phyloP scores from a whole-genome alignment of 305 asterid species.

The Fraxinus ornus region DNA sequence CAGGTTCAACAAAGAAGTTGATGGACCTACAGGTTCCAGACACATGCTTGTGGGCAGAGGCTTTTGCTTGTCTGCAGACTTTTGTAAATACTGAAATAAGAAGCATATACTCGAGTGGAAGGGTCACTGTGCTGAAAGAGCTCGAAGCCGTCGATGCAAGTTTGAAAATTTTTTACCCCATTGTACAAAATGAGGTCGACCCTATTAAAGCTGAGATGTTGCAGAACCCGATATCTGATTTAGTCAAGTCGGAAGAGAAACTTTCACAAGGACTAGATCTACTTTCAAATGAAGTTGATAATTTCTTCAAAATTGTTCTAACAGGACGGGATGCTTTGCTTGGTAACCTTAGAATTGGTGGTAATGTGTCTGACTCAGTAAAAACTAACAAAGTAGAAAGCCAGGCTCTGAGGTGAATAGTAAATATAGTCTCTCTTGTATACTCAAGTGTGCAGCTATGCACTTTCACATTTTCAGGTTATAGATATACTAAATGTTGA shows the following conservation, averaged over 20 bases:
- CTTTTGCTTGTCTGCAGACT: slow-evolving; percentile 43
- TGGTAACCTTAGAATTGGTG: slow-evolving; percentile 53
- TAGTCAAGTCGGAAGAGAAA: slow-evolving; percentile 31
- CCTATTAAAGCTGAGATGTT: slow-evolving; percentile 28
- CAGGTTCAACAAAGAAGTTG: slow-evolving; percentile 47
- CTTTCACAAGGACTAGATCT: slow-evolving; percentile 41
- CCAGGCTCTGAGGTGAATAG: slow-evolving; percentile 41
- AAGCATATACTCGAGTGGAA: slow-evolving; percentile 20
- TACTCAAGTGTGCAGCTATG: neutral
- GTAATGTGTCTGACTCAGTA: slow-evolving; percentile 26
- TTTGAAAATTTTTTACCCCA: slow-evolving; percentile 39
- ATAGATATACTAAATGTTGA: neutral
- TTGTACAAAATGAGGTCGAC: slow-evolving; percentile 38
- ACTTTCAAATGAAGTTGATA: slow-evolving; percentile 49
- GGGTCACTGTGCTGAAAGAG: slow-evolving; percentile 43
- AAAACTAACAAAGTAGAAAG: slow-evolving; percentile 23
- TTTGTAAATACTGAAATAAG: slow-evolving; percentile 42
- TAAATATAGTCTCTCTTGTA: slow-evolving; percentile 15
- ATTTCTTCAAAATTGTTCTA: slow-evolving; percentile 51
- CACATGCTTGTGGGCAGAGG: slow-evolving; percentile 52
- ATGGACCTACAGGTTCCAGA: slow-evolving; percentile 40
- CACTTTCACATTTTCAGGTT: slow-evolving; percentile 2
- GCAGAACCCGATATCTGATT: slow-evolving; percentile 28
- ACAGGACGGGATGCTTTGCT: slow-evolving; percentile 62
- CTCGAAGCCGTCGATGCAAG: slow-evolving; percentile 38